Percentiles rank a stretch among this genome's conserved stretches.
Conservation (phyloP, 164 flowering plant genomes). For the Brasenia schreberi region DNA sequence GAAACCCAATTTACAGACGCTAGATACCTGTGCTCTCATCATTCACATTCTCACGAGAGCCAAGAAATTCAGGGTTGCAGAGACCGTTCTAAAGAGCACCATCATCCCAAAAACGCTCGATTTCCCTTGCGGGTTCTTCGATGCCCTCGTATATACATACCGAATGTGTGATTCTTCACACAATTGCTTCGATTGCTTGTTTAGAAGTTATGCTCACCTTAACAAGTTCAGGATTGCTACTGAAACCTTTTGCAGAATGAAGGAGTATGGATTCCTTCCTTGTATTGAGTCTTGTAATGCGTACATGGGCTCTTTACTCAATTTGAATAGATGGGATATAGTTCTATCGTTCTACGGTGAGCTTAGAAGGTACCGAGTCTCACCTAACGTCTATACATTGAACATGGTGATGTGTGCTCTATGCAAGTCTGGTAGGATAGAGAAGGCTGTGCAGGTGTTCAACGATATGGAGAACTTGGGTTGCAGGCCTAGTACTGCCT, state of each 20-base stretch:
- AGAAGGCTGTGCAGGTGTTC: slow-evolving; percentile 55
- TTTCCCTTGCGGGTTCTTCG: slow-evolving; percentile 43
- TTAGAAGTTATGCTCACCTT: slow-evolving; percentile 67
- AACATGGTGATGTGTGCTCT: slow-evolving; percentile 62
- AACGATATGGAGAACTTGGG: slow-evolving; percentile 51
- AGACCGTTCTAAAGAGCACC: slow-evolving; percentile 32
- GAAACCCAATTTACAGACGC: slow-evolving; percentile 31
- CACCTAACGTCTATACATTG: slow-evolving; percentile 60
- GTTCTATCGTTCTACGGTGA: slow-evolving; percentile 51
- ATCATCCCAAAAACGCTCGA: slow-evolving; percentile 23
- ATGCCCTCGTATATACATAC: slow-evolving; percentile 49
- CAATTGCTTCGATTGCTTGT: slow-evolving; percentile 61
- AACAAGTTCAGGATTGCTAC: slow-evolving; percentile 66
- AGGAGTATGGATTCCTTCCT: slow-evolving; percentile 75
- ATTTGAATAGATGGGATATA: slow-evolving; percentile 37
- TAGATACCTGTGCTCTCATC: slow-evolving; percentile 47
- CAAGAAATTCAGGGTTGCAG: slow-evolving; percentile 56
- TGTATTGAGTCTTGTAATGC: slow-evolving; percentile 75
- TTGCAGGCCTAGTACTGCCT: slow-evolving; percentile 31
- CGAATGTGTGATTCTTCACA: slow-evolving; percentile 69
- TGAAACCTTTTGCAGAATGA: slow-evolving; percentile 53
- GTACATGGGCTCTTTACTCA: slow-evolving; percentile 49
- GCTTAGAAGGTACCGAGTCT: slow-evolving; percentile 43
- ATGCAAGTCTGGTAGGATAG: slow-evolving; percentile 50
- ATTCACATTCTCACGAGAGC: slow-evolving; percentile 67